phyloP scores from a whole-genome alignment of 1,284 basidiomycete genomes.

The Pisolithus thermaeus region DNA sequence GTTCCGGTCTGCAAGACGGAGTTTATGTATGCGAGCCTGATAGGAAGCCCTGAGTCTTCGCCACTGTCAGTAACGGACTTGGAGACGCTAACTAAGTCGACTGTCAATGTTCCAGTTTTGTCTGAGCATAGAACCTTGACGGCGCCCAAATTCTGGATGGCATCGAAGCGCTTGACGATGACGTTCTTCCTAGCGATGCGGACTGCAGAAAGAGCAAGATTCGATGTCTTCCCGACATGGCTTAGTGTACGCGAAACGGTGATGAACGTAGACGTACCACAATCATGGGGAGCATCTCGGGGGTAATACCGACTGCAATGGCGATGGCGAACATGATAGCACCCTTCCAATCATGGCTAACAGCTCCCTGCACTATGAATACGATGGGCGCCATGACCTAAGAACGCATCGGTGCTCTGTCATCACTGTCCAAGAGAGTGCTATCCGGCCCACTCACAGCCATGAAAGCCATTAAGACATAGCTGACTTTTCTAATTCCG shows the following conservation, averaged over 20 bases:
- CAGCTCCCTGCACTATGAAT: slow-evolving; percentile 26
- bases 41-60: slow-evolving; percentile 20
- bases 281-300: slow-evolving; percentile 30
- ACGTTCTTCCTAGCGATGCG: slow-evolving; percentile 29
- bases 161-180: slow-evolving; percentile 29
- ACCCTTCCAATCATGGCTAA: slow-evolving; percentile 28
- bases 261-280: slow-evolving; percentile 16
- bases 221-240: slow-evolving; percentile 19
- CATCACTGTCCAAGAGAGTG: neutral
- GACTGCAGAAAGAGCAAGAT: slow-evolving; percentile 26
- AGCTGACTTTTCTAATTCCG: slow-evolving; percentile 29
- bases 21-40: slow-evolving; percentile 23
- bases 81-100: slow-evolving; percentile 27
- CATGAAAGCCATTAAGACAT: slow-evolving; percentile 28
- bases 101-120: slow-evolving; percentile 28
- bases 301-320: slow-evolving; percentile 25
- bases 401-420: neutral
- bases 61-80: slow-evolving; percentile 23
- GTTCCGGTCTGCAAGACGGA: slow-evolving; percentile 25
- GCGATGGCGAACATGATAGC: slow-evolving; percentile 29
- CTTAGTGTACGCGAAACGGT: neutral
- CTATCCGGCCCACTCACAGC: slow-evolving; percentile 13
- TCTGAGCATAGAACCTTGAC: slow-evolving; percentile 26
- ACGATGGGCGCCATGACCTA: slow-evolving; percentile 27
- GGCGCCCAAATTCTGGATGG: slow-evolving; percentile 27